Evolutionary conservation across 2,329 filamentous ascomycete genomes (phyloP).

Genomic region (Laburnicola sp.): DNA sequence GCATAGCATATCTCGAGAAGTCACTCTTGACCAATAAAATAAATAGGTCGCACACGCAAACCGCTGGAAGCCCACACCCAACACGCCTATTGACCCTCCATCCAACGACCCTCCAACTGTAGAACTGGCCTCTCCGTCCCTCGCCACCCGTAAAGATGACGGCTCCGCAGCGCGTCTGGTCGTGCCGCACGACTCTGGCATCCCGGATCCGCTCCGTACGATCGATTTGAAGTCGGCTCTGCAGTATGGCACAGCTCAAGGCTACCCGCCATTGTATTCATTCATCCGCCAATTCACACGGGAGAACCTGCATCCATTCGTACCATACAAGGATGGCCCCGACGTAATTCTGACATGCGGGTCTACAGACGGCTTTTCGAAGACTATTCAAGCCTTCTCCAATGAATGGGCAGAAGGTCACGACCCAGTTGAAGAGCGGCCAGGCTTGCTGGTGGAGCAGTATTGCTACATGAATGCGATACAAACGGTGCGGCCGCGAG

Average conservation of each 20-base stretch:
- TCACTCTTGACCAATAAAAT: neutral
- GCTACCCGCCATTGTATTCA: conserved; percentile 75
- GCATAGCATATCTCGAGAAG: neutral
- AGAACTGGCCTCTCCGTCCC: conserved; percentile 35
- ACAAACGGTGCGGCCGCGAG: conserved; percentile 66
- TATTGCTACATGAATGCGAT: conserved; percentile 81
- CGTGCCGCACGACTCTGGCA: conserved; percentile 69
- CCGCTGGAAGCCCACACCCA: conserved; percentile 72
- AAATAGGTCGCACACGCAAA: conserved; percentile 65
- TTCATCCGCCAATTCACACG: conserved; percentile 80
- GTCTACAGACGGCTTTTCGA: conserved; percentile 81
- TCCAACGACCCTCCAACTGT: conserved; percentile 29
- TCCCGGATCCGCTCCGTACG: conserved; percentile 64
- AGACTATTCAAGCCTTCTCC: conserved; percentile 73
- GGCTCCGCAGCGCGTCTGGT: conserved; percentile 58
- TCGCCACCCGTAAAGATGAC: conserved; percentile 27
- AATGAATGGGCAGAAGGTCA: conserved; percentile 73
- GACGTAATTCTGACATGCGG: conserved; percentile 81
- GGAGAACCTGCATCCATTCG: conserved; percentile 75
- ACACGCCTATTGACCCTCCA: conserved; percentile 57
- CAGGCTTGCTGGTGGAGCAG: conserved; percentile 77
- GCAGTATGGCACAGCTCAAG: conserved; percentile 83
- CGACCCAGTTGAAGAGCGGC: conserved; percentile 68
- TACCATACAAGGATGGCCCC: conserved; percentile 75
- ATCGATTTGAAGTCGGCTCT: conserved; percentile 81